phyloP scores from a whole-genome alignment of 176 grass and related monocot genomes.

The Avena eriantha region DNA sequence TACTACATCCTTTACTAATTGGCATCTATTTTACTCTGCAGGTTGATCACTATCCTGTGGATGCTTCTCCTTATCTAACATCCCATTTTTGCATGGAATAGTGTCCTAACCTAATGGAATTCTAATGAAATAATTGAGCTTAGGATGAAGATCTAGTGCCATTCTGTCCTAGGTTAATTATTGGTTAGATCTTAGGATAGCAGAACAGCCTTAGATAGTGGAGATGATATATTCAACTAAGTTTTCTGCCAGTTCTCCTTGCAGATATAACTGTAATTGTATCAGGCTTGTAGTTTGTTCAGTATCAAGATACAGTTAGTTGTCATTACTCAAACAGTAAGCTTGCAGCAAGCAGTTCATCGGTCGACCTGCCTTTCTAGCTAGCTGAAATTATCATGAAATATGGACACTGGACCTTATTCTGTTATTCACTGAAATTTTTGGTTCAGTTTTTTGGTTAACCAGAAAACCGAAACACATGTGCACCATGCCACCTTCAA shows the following conservation, averaged over 20 bases:
- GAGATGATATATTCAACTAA: slow-evolving; percentile 37
- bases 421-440: too few relatives aligned
- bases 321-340: too few relatives aligned
- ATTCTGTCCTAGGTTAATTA: slow-evolving; percentile 40
- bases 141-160: slow-evolving; percentile 51
- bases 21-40: slow-evolving; percentile 27
- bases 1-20: slow-evolving; percentile 20
- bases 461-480: too few relatives aligned
- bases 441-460: too few relatives aligned
- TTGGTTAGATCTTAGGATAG: slow-evolving; percentile 47
- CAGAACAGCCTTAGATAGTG: slow-evolving; percentile 38
- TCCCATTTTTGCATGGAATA: slow-evolving; percentile 39
- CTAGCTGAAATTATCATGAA: too few relatives aligned
- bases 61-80: slow-evolving; percentile 40
- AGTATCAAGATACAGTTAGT: slow-evolving; percentile 24
- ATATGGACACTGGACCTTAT: too few relatives aligned
- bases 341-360: too few relatives aligned
- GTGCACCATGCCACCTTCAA: too few relatives aligned
- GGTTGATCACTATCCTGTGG: slow-evolving; percentile 48
- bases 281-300: slow-evolving; percentile 35
- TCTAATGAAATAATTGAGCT: slow-evolving; percentile 38
- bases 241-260: slow-evolving; percentile 34
- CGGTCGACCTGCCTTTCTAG: too few relatives aligned
- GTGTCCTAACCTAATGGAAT: slow-evolving; percentile 39
- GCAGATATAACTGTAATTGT: slow-evolving; percentile 45